These are phyloP conservation scores for Sporisorium sorghi DNA, from an alignment of 1,284 basidiomycete species.

Conservation along the genomic window DNA sequence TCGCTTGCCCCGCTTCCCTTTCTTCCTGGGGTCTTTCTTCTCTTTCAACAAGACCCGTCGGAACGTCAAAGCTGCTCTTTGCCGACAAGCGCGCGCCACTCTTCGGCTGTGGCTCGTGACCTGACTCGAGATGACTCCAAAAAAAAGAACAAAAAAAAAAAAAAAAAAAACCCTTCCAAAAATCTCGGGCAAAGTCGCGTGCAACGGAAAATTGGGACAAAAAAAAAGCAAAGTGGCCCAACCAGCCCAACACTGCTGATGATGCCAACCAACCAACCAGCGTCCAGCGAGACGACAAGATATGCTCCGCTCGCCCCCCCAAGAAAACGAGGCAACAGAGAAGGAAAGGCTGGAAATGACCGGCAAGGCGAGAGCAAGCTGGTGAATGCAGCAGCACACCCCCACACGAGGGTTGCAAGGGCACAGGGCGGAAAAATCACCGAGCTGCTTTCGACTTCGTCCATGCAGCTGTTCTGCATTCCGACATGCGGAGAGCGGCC, in stretches of 20 bases:
- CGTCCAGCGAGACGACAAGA: no score
- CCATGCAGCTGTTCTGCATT: slow-evolving; percentile 12
- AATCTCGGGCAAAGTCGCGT: slow-evolving; percentile 21
- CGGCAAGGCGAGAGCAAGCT: neutral
- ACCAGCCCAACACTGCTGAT: no score
- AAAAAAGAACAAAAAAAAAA: neutral
- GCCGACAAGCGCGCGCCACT: slow-evolving; percentile 6
- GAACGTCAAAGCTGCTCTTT: slow-evolving; percentile 1
- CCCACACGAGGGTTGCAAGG: no score
- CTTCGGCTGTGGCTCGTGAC: slow-evolving; percentile 3
- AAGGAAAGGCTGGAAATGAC: slow-evolving; percentile 3
- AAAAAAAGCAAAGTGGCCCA: neutral
- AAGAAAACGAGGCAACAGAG: neutral
- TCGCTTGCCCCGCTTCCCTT: no score
- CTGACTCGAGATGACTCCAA: no score
- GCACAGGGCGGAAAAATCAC: neutral
- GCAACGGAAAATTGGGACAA: slow-evolving; percentile 5
- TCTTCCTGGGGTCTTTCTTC: slow-evolving; percentile 9
- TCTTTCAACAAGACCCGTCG: slow-evolving; percentile 1
- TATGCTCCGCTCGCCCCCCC: neutral
- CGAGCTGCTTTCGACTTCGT: neutral
- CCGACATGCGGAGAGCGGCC: slow-evolving; percentile 1
- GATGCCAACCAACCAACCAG: no score
- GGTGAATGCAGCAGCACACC: no score
- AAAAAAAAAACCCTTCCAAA: slow-evolving; percentile 1